These are phyloP conservation scores for Mycena pura DNA, from an alignment of 768 basidiomycete genomes.

Conservation along the genomic window DNA sequence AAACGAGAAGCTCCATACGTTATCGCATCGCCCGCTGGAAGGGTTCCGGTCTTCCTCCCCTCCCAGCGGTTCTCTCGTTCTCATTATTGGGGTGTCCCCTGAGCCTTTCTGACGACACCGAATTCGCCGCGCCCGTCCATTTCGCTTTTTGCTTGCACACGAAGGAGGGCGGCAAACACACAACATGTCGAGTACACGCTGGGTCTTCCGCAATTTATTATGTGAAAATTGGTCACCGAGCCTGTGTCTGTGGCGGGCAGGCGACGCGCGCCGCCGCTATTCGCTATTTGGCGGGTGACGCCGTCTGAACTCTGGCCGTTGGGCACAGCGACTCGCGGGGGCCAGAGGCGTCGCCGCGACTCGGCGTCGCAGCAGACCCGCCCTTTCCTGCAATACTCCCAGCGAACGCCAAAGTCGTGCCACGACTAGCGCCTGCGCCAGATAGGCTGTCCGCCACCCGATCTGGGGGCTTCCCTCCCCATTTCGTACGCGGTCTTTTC, in stretches of 20 bases:
- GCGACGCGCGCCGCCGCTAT: background rate
- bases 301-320: too few relatives aligned
- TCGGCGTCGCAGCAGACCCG: too few relatives aligned
- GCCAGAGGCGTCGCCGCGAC: too few relatives aligned
- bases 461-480: background rate
- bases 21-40: background rate
- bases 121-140: slow-evolving; percentile 1
- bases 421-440: background rate
- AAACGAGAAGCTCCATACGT: slow-evolving; percentile 6
- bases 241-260: background rate
- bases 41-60: background rate
- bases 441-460: background rate
- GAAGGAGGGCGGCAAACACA: slow-evolving; percentile 10
- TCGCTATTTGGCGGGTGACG: too few relatives aligned
- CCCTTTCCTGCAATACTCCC: too few relatives aligned
- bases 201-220: slow-evolving; percentile 8
- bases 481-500: slow-evolving; percentile 7
- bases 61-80: background rate
- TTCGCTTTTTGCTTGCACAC: too few relatives aligned
- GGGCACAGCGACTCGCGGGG: too few relatives aligned
- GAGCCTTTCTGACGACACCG: too few relatives aligned
- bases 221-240: slow-evolving; percentile 19
- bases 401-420: too few relatives aligned
- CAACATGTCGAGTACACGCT: slow-evolving; percentile 7
- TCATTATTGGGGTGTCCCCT: too few relatives aligned